Evolutionary conservation across 1,284 basidiomycete species (phyloP).

Genomic region (Microbotryomycetes sp.): DNA sequence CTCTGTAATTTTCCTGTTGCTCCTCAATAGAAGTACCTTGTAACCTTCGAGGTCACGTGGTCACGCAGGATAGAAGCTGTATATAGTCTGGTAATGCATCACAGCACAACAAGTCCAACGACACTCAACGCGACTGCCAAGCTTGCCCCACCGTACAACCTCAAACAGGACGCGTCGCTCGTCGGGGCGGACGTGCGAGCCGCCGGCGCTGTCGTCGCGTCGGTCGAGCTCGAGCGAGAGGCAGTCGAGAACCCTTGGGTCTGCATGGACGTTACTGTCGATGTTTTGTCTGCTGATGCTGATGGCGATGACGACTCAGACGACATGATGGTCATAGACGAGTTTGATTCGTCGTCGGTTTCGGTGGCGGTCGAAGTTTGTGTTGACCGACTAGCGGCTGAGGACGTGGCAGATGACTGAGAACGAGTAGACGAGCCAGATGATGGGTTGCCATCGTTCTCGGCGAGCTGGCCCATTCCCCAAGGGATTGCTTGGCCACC

Average conservation of each 20-base stretch:
- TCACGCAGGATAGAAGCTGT: no score
- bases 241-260: not conserved
- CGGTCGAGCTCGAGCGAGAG: not conserved
- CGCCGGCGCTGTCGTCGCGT: not conserved
- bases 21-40: no score
- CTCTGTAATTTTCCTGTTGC: no score
- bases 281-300: not conserved
- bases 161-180: no score
- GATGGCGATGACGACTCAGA: no score
- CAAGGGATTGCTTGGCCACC: conserved; percentile 54
- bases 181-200: not conserved
- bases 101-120: no score
- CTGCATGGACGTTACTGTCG: not conserved
- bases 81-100: no score
- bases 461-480: conserved; percentile 59
- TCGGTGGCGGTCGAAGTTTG: not conserved
- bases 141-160: no score
- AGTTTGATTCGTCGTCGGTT: not conserved
- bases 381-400: not conserved
- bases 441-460: no score
- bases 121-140: no score
- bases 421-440: not conserved
- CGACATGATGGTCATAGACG: not conserved
- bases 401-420: not conserved
- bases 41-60: no score